Evolutionary conservation across 2,329 filamentous ascomycete species (phyloP), one percentile per base, ranked within the genome.

Genomic region (Chaetomium strumarium): DNA sequence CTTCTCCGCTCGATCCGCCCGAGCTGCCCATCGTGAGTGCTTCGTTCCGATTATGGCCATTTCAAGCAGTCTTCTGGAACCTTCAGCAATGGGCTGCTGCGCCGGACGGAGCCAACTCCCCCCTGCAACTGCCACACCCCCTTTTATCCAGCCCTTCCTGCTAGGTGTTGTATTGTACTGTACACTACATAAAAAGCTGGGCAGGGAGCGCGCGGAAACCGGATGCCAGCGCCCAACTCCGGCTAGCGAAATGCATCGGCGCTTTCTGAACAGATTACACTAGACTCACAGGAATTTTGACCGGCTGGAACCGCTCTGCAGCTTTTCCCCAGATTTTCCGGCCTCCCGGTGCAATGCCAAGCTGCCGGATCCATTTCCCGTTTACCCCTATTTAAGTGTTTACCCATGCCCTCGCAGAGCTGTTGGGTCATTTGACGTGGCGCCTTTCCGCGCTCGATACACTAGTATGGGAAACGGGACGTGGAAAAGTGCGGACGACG

Each of bases 1-100:
- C n/a, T 29, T n/a, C 29, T 34, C 31, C 55, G 52, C 55, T 54
- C 51, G 53, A 56, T 58, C 24, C 53, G 17, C 31, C 10, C 29
- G 31, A 42, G 14, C 46, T 17, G 38, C 20, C 46, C 17, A 9
- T 40, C 36, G 48, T 24, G 24, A 24, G 45, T 58, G 57, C 55
- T 52, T 53, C 52, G 53, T 51, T n/a, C 57, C 55, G 49, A 52
- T 45, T 56, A 52, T 52, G 50, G 55, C 56, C 58, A 59, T 60
- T 62, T 61, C 55, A 60, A 59, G 58, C 57, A 60, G 31, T 45
- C 37, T 61, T 62, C 60, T 62, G 57, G 60, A 61, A 62, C 53
- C 48, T 53, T 51, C 54, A 49, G n/a, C 42, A 14, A 6, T n/a
- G 4, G 14, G 2, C n/a, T n/a, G 13, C 13, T 16, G 34, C 13